Evolutionary conservation across 495 filamentous ascomycete genomes (phyloP).

Genomic region (Thermochaetoides thermophila): DNA sequence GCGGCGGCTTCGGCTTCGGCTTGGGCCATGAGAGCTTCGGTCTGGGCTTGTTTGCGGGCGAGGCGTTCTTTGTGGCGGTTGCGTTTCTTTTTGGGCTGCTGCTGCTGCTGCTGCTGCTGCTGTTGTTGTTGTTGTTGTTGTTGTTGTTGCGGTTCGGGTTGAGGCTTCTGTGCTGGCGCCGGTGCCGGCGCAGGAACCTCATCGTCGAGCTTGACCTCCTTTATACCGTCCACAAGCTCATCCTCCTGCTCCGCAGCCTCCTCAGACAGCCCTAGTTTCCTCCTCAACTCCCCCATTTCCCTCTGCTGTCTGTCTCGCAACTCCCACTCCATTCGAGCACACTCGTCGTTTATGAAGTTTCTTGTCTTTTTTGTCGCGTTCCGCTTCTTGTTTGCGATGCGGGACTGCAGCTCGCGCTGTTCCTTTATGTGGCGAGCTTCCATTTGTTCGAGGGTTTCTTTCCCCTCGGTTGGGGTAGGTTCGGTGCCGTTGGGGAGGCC

Average conservation of each 20-base stretch:
- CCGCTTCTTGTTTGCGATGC: conserved; percentile 90
- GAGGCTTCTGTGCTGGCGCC: conserved; percentile 4
- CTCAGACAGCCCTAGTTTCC: not conserved
- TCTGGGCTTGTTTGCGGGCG: conserved; percentile 73
- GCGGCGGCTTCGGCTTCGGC: conserved; percentile 61
- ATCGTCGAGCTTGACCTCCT: not conserved
- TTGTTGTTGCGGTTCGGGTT: too few species aligned
- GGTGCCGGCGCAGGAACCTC: not conserved
- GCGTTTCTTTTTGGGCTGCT: conserved; percentile 38
- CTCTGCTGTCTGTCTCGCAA: conserved; percentile 50
- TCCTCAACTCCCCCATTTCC: conserved; percentile 46
- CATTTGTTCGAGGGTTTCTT: conserved; percentile 55
- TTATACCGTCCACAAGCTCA: conserved; percentile 8
- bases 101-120: conserved; percentile 13
- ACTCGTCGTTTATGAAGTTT: conserved; percentile 75
- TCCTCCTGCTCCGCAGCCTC: conserved; percentile 14
- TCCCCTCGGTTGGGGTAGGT: too few species aligned
- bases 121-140: not conserved
- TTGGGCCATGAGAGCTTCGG: conserved; percentile 47
- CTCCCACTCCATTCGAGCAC: conserved; percentile 53
- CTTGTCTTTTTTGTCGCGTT: conserved; percentile 90
- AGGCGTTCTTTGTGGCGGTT: conserved; percentile 86
- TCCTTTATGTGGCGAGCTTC: conserved; percentile 76
- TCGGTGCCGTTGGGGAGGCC: too few species aligned
- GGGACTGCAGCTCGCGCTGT: conserved; percentile 65